A percentile compares a stretch with the other conserved stretches of the same genome.
These are phyloP conservation scores for Euphorbia corollata DNA, from an alignment of 441 rosid genomes.

Conservation along the genomic window DNA sequence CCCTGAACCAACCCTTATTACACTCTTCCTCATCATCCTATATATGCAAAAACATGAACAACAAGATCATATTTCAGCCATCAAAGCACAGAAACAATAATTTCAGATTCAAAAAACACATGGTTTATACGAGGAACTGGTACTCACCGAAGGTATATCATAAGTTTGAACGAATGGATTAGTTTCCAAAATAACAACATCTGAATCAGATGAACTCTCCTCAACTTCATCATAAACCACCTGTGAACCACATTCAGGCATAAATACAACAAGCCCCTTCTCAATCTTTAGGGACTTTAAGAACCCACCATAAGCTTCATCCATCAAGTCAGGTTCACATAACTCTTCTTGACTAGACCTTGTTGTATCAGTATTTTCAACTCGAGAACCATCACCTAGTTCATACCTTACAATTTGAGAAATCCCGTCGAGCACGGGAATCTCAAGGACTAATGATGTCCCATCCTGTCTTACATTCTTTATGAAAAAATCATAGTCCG, in stretches of 20 bases:
- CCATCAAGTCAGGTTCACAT: slow-evolving; percentile 5
- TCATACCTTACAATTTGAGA: slow-evolving; percentile 20
- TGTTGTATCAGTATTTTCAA: slow-evolving; percentile 12
- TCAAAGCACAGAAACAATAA: neutral
- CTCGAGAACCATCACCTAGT: slow-evolving; percentile 5
- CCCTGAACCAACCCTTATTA: neutral
- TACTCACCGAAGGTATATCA: slow-evolving; percentile 29
- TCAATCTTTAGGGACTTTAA: slow-evolving; percentile 18
- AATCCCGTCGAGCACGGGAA: slow-evolving; percentile 12
- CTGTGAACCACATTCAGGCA: slow-evolving; percentile 15
- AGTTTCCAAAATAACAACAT: slow-evolving; percentile 37
- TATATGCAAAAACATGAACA: slow-evolving; percentile 10
- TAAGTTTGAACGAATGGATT: slow-evolving; percentile 28
- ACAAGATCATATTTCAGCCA: slow-evolving; percentile 5
- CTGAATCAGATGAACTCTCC: slow-evolving; percentile 39
- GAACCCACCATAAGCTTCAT: slow-evolving; percentile 14
- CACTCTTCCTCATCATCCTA: slow-evolving; percentile 20
- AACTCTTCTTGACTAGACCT: slow-evolving; percentile 11
- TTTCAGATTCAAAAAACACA: neutral
- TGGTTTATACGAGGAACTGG: slow-evolving; percentile 13
- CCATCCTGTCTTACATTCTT: slow-evolving; percentile 18
- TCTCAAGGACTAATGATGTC: slow-evolving; percentile 28
- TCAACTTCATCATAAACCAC: slow-evolving; percentile 26
- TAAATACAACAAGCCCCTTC: slow-evolving; percentile 18
- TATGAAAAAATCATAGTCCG: slow-evolving; percentile 24